These are phyloP conservation scores for Alternaria metachromatica DNA, from an alignment of 2,329 filamentous ascomycete species.

Conservation along the genomic window DNA sequence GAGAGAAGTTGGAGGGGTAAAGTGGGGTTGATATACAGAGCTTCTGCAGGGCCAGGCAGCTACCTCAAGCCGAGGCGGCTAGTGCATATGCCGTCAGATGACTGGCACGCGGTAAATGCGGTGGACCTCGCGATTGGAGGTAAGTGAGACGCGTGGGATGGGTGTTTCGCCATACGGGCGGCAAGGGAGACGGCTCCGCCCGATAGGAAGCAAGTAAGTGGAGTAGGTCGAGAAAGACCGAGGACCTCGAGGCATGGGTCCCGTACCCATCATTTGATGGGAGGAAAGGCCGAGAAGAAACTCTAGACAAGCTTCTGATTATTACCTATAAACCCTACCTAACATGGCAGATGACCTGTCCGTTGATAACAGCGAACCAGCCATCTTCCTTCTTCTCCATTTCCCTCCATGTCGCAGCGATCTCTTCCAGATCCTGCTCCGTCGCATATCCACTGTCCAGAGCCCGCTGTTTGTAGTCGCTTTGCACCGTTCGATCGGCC, in stretches of 20 bases:
- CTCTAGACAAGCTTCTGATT: not conserved
- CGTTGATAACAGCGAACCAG: conserved; percentile 52
- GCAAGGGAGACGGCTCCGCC: not conserved
- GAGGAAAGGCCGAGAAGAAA: conserved; percentile 1
- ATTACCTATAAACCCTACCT: conserved; percentile 8
- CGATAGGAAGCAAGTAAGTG: not conserved
- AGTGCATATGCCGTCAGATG: conserved; percentile 42
- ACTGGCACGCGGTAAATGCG: conserved; percentile 30
- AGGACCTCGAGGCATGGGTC: not conserved
- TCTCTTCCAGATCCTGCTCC: conserved; percentile 49
- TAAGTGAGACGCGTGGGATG: conserved; percentile 12
- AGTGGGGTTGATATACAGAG: conserved; percentile 46
- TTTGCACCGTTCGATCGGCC: conserved; percentile 47
- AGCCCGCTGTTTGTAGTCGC: conserved; percentile 45
- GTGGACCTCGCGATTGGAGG: conserved; percentile 30
- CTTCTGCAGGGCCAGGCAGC: conserved; percentile 20
- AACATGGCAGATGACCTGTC: conserved; percentile 49
- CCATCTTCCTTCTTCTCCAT: conserved; percentile 53
- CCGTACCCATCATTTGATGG: not conserved
- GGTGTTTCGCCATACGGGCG: conserved; percentile 2
- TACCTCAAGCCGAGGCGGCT: conserved; percentile 28
- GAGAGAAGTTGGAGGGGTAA: conserved; percentile 34
- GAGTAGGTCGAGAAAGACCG: not conserved
- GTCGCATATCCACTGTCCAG: conserved; percentile 48
- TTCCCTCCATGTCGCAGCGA: conserved; percentile 49